Percentiles rank a stretch among this genome's conserved stretches.
These are phyloP conservation scores for Zancudomyces culisetae DNA, from an alignment of 371 early-diverging fungal species.

Conservation along the genomic window DNA sequence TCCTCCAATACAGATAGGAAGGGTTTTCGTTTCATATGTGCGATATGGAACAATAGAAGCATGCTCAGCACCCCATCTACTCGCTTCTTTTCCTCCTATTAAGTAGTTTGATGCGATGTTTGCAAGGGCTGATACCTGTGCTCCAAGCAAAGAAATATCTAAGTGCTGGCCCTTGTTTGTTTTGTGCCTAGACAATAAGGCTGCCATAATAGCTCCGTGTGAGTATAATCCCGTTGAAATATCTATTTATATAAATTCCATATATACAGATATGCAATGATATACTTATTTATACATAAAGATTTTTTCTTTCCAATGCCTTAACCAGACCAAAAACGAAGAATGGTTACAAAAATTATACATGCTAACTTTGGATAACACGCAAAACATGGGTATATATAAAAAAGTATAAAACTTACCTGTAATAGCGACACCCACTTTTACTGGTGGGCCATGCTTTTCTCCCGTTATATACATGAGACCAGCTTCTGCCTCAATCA, in stretches of 20 bases:
- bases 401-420: conserved; percentile 25
- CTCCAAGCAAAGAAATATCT: conserved; percentile 67
- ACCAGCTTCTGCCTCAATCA: conserved; percentile 84
- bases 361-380: too few species aligned
- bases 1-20: conserved; percentile 67
- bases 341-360: too few species aligned
- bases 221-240: conserved; percentile 69
- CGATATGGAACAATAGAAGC: conserved; percentile 86
- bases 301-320: too few species aligned
- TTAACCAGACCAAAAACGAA: too few species aligned
- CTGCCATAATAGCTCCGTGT: conserved; percentile 74
- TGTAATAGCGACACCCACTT: conserved; percentile 88
- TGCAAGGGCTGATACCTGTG: conserved; percentile 68
- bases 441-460: conserved; percentile 59
- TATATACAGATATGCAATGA: too few species aligned
- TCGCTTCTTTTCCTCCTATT: conserved; percentile 57
- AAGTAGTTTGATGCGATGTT: conserved; percentile 76
- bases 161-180: conserved; percentile 64
- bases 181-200: conserved; percentile 43
- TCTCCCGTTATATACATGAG: conserved; percentile 91
- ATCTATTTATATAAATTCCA: too few species aligned
- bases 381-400: too few species aligned
- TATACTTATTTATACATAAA: too few species aligned
- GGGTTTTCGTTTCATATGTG: conserved; percentile 62
- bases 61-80: conserved; percentile 72